Evolutionary conservation across 192 early-diverging fungal genomes (phyloP).

Genomic region (Phycomyces blakesleeanus): DNA sequence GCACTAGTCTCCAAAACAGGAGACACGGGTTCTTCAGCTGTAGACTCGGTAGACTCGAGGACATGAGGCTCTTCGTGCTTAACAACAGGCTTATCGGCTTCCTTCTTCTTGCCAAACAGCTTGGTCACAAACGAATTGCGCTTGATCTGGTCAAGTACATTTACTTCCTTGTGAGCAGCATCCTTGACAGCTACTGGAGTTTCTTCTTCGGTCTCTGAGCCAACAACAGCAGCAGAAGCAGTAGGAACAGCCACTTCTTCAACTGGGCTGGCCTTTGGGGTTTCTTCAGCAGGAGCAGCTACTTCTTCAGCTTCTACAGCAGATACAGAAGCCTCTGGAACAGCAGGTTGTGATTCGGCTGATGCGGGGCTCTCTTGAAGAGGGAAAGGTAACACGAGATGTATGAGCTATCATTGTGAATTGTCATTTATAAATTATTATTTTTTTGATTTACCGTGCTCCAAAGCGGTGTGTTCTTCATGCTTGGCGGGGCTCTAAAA

Average conservation of each 20-base stretch:
- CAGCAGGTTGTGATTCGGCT: background rate
- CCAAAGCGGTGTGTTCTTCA: background rate
- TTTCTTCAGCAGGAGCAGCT: background rate
- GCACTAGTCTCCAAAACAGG: background rate
- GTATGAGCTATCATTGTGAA: background rate
- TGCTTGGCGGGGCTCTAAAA: background rate
- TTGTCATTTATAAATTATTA: background rate
- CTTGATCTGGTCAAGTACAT: slow-evolving; percentile 26
- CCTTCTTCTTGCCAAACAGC: slow-evolving; percentile 19
- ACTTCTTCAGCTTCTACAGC: slow-evolving; percentile 7
- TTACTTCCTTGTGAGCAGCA: slow-evolving; percentile 2
- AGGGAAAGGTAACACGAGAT: background rate
- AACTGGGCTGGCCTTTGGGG: background rate
- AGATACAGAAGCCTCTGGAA: slow-evolving; percentile 2
- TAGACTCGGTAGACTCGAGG: background rate
- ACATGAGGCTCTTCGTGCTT: background rate
- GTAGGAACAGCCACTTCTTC: background rate
- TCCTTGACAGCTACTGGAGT: background rate
- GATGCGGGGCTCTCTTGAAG: background rate
- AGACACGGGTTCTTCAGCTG: background rate
- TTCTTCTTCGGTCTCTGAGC: slow-evolving; percentile 8
- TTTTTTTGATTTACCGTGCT: background rate
- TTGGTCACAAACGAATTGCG: slow-evolving; percentile 19
- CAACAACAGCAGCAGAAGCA: background rate
- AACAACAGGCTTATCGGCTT: background rate